These are phyloP conservation scores for Candida fluviatilis DNA, from an alignment of 805 yeast genomes.

Conservation along the genomic window DNA sequence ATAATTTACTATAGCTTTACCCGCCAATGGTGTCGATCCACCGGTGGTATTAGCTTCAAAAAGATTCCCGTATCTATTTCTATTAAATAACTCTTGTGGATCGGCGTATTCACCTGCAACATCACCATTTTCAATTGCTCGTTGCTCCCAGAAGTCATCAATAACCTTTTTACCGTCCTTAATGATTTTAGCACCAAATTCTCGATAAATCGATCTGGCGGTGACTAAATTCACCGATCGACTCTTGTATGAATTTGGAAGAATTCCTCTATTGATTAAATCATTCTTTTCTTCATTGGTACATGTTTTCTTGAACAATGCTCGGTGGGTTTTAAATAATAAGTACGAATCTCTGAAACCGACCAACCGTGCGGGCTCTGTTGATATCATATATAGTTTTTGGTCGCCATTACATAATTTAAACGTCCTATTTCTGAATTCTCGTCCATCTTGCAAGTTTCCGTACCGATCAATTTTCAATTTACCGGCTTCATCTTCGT, in stretches of 20 bases:
- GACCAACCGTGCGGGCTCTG: conserved; percentile 93
- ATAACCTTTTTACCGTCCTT: conserved; percentile 72
- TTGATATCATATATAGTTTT: conserved; percentile 79
- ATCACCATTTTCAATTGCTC: conserved; percentile 56
- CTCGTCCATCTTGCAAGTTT: conserved; percentile 63
- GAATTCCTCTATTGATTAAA: conserved; percentile 70
- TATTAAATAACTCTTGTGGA: conserved; percentile 48
- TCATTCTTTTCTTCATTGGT: conserved; percentile 78
- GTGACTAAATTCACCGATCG: conserved; percentile 86
- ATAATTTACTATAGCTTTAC: conserved; percentile 37
- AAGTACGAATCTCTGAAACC: conserved; percentile 92
- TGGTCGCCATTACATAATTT: conserved; percentile 64
- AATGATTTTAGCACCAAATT: conserved; percentile 84
- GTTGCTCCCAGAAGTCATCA: conserved; percentile 85
- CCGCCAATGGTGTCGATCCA: conserved; percentile 22
- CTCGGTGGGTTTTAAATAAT: conserved; percentile 80
- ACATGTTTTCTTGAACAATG: conserved; percentile 68
- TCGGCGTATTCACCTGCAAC: conserved; percentile 70
- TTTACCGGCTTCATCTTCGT: conserved; percentile 74
- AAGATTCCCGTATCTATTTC: conserved; percentile 26
- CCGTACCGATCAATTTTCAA: conserved; percentile 68
- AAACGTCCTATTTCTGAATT: conserved; percentile 68
- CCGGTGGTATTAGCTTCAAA: conserved; percentile 31
- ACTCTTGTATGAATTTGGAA: conserved; percentile 89
- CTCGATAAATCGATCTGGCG: conserved; percentile 83